phyloP scores from a whole-genome alignment of 2,329 filamentous ascomycete genomes.

The Polytolypa hystricis region DNA sequence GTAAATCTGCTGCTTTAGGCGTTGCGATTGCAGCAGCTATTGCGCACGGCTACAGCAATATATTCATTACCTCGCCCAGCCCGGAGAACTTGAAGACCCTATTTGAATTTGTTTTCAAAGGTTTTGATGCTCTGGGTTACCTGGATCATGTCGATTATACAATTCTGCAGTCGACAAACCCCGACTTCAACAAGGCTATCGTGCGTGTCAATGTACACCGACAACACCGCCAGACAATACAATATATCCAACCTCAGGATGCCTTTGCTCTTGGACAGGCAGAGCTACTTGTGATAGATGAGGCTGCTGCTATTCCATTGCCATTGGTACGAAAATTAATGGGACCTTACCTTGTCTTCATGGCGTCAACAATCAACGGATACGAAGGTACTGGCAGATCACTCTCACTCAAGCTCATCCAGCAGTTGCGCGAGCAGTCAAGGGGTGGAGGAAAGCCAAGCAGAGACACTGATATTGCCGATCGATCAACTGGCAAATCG shows the following conservation, averaged over 20 bases:
- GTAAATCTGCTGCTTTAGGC: constrained; percentile 92
- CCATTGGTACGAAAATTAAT: constrained; percentile 88
- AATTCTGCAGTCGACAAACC: constrained; percentile 95
- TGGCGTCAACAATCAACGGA: constrained; percentile 98
- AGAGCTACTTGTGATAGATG: constrained; percentile 90
- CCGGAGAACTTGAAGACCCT: constrained; percentile 97
- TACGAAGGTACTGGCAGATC: constrained; percentile 96
- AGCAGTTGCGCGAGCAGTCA: constrained; percentile 90
- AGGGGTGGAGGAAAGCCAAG: constrained; percentile 47
- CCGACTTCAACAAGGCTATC: constrained; percentile 98
- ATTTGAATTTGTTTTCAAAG: constrained; percentile 97
- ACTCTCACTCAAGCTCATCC: constrained; percentile 89
- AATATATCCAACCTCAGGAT: constrained; percentile 96
- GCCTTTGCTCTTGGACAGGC: constrained; percentile 90
- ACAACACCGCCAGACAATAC: constrained; percentile 92
- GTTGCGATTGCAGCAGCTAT: constrained; percentile 89
- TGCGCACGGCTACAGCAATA: constrained; percentile 95
- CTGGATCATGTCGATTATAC: constrained; percentile 94
- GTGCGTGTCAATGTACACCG: constrained; percentile 92
- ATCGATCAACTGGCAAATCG: constrained; percentile 66
- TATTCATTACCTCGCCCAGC: constrained; percentile 96
- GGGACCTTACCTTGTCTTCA: constrained; percentile 94
- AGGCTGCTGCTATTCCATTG: constrained; percentile 90
- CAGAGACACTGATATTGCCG: constrained; percentile 56
- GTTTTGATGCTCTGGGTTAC: constrained; percentile 88